Conservation (phyloP, 2,329 filamentous ascomycete species). For the Aureobasidium sp. region DNA sequence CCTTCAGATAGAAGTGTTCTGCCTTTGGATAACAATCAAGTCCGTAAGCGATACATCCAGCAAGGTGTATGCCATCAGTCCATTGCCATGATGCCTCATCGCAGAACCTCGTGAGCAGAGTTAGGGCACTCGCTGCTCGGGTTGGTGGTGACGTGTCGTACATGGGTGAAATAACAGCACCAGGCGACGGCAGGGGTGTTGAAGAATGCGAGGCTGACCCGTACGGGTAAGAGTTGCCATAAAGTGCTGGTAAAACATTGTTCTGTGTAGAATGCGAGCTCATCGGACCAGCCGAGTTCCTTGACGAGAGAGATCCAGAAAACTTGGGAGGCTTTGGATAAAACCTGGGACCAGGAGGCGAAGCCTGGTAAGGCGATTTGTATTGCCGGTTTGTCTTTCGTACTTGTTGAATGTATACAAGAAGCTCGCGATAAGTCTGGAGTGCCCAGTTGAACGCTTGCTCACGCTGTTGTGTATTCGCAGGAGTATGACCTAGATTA, state of each 20-base stretch:
- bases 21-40: conserved; percentile 86
- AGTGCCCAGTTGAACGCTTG: conserved; percentile 51
- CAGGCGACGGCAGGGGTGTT: conserved; percentile 20
- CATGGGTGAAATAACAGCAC: conserved; percentile 39
- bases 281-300: not conserved
- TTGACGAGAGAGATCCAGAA: conserved; percentile 43
- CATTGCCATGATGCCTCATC: conserved; percentile 87
- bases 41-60: conserved; percentile 92
- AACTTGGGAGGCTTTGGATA: conserved; percentile 69
- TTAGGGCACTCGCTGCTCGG: conserved; percentile 72
- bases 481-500: conserved; percentile 38
- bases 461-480: conserved; percentile 48
- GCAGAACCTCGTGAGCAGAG: conserved; percentile 78
- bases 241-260: not conserved
- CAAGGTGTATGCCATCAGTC: conserved; percentile 93
- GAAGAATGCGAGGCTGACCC: conserved; percentile 27
- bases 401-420: conserved; percentile 53
- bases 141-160: conserved; percentile 44
- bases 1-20: conserved; percentile 76
- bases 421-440: conserved; percentile 54
- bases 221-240: conserved; percentile 18
- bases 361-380: conserved; percentile 41
- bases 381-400: conserved; percentile 42
- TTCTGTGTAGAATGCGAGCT: not conserved
- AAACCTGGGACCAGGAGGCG: conserved; percentile 60